Base-by-base conservation (phyloP, 352 stramenopile genomes). In the Phytophthora hibernalis region DNA sequence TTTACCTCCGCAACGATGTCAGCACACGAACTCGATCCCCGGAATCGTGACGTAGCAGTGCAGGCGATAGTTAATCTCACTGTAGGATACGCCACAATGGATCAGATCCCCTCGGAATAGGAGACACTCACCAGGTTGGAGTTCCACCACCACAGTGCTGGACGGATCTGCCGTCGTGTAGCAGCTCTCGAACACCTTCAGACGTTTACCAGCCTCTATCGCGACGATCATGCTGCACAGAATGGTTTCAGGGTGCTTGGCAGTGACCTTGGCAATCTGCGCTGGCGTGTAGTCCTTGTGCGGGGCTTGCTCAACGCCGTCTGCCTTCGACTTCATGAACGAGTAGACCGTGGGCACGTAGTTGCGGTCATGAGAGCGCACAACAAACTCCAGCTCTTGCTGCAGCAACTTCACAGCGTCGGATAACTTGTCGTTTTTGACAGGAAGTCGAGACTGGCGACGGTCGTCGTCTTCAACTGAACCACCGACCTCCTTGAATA, bases 1-100 rank as follows among this genome's bases (percentile, higher is more conserved):
- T 51, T 20, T 8, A 60, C 38, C 16, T 40, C 53, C 11, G 53
- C 53, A 16, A 60, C 40, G 15, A 40, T 44, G 12, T 52, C 53
- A 6, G 53, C n/a, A 35, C 5, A 42, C 53, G 13, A 60, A 60
- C 15, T 30, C 8, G 5, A 26, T 7, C 2, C 11, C 28, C 12
- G 38, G 5, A 21, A 60, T 26, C 10, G 40, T 60, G 10, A 60
- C 40, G 15, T 44, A 51, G 40, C 38, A 40, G 53, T 52, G 40
- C 3, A 60, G 37, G 7, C 40, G 21, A 16, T 51, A 52, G 18
- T 50, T 60, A 12, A 26, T n/a, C 3, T 52, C 1, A 5, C 5
- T 11, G 40, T 60, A 60, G 9, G 15, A 16, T 40, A 43, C 43
- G 7, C 51, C 10, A 6, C 33, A 38, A 38, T 38, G 33, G 13